Evolutionary conservation across 768 basidiomycete genomes (phyloP).

Genomic region (Suillus cothurnatus): DNA sequence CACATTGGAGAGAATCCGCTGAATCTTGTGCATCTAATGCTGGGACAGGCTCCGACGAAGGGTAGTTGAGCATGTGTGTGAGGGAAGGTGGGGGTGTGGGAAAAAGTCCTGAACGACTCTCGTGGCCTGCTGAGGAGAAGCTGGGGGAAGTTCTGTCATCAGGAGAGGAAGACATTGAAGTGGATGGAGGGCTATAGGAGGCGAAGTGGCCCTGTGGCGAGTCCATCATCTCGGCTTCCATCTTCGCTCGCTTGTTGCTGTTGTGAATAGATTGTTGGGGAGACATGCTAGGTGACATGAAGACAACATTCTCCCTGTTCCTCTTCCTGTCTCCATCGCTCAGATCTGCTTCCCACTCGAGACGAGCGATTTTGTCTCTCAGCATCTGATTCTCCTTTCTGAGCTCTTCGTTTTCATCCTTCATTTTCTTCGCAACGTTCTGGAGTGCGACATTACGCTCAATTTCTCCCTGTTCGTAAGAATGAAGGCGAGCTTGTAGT

Average conservation of each 20-base stretch:
- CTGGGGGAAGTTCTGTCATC: constrained; percentile 35
- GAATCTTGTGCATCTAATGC: constrained; percentile 36
- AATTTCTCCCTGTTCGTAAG: constrained; percentile 89
- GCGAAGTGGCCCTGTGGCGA: constrained; percentile 23
- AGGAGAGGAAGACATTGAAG: constrained; percentile 56
- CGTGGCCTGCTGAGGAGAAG: constrained; percentile 36
- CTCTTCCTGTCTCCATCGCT: constrained; percentile 55
- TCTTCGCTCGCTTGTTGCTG: constrained; percentile 39
- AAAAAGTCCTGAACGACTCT: constrained; percentile 23
- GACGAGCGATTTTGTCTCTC: constrained; percentile 48
- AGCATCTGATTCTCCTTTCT: constrained; percentile 67
- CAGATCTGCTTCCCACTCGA: constrained; percentile 41
- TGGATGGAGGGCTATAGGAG: constrained; percentile 39
- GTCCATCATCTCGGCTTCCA: constrained; percentile 26
- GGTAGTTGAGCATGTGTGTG: constrained; percentile 38
- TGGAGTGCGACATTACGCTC: constrained; percentile 86
- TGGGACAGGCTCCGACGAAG: constrained; percentile 33
- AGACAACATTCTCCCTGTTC: constrained; percentile 53
- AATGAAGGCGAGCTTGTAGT: constrained; percentile 81
- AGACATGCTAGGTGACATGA: constrained; percentile 29
- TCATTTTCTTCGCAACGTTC: constrained; percentile 77
- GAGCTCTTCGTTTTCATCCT: constrained; percentile 83
- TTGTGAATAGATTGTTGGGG: constrained; percentile 25
- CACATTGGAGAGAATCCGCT: constrained; percentile 50
- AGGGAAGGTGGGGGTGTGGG: constrained; percentile 33